Evolutionary conservation across 2,329 filamentous ascomycete genomes (phyloP).

Genomic region (Neocucurbitaria cava): DNA sequence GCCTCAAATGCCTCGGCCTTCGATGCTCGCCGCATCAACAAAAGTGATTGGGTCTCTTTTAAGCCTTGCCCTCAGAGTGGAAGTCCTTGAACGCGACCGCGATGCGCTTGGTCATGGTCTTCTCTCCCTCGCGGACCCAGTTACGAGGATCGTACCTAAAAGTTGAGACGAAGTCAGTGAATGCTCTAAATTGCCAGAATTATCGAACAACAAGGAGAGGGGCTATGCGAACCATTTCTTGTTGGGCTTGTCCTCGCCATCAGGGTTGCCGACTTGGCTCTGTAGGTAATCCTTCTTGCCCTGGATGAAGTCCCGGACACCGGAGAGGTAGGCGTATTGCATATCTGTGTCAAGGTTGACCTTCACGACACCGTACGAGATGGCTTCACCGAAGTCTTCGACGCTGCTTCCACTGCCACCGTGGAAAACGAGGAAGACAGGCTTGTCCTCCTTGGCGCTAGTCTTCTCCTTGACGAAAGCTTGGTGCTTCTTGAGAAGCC

Average conservation of each 20-base stretch:
- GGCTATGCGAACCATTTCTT: slow-evolving; percentile 70
- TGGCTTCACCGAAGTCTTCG: slow-evolving; percentile 73
- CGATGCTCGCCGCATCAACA: neutral
- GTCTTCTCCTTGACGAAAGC: slow-evolving; percentile 76
- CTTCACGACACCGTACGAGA: slow-evolving; percentile 83
- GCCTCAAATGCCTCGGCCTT: slow-evolving; percentile 24
- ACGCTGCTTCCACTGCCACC: slow-evolving; percentile 78
- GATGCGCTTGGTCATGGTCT: slow-evolving; percentile 78
- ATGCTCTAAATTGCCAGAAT: neutral
- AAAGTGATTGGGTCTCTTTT: slow-evolving; percentile 39
- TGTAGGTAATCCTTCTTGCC: slow-evolving; percentile 90
- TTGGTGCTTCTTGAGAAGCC: slow-evolving; percentile 97
- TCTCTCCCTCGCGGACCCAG: slow-evolving; percentile 86
- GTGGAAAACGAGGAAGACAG: slow-evolving; percentile 99
- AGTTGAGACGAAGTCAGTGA: neutral
- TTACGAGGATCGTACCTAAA: neutral
- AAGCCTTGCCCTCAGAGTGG: slow-evolving; percentile 81
- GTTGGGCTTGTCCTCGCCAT: slow-evolving; percentile 97
- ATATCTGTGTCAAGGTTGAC: slow-evolving; percentile 99
- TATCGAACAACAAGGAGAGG: neutral
- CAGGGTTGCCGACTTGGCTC: slow-evolving; percentile 90
- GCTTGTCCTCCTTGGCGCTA: slow-evolving; percentile 52
- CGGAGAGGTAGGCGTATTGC: slow-evolving; percentile 85
- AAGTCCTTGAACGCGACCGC: slow-evolving; percentile 63
- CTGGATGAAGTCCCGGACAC: slow-evolving; percentile 92